Evolutionary conservation across 2,329 filamentous ascomycete genomes (phyloP).

Genomic region (Conoideocrella luteorostrata): DNA sequence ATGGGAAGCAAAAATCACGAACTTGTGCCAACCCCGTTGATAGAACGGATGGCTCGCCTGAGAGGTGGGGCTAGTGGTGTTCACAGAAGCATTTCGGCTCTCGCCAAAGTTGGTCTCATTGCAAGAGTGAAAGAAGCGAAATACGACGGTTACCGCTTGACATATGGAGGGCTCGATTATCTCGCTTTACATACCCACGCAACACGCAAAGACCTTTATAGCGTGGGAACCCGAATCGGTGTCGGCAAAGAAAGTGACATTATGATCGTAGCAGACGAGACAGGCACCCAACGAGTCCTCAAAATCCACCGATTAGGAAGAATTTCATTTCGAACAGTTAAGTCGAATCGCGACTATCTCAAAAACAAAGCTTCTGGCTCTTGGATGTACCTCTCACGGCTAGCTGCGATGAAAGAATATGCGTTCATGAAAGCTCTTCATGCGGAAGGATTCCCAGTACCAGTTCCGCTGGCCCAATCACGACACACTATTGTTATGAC

Average conservation of each 20-base stretch:
- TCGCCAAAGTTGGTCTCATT: slow-evolving; percentile 89
- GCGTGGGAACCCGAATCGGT: slow-evolving; percentile 87
- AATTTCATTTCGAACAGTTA: slow-evolving; percentile 95
- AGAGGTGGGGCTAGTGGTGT: slow-evolving; percentile 73
- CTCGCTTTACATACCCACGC: slow-evolving; percentile 89
- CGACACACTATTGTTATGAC: slow-evolving; percentile 96
- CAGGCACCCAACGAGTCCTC: slow-evolving; percentile 71
- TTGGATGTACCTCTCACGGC: slow-evolving; percentile 96
- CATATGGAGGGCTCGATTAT: slow-evolving; percentile 95
- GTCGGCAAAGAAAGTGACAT: slow-evolving; percentile 98
- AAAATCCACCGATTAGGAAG: slow-evolving; percentile 95
- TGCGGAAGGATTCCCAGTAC: slow-evolving; percentile 82
- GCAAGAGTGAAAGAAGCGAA: slow-evolving; percentile 90
- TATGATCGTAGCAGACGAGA: slow-evolving; percentile 79
- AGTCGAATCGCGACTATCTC: slow-evolving; percentile 92
- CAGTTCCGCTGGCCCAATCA: slow-evolving; percentile 80
- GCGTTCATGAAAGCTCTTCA: slow-evolving; percentile 86
- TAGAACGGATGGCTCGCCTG: slow-evolving; percentile 75
- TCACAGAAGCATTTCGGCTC: slow-evolving; percentile 77
- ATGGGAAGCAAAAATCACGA: slow-evolving; percentile 95
- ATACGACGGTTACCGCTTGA: slow-evolving; percentile 95
- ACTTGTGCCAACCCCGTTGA: slow-evolving; percentile 84
- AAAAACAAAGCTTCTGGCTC: slow-evolving; percentile 71
- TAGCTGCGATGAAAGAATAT: slow-evolving; percentile 90
- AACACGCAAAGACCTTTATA: slow-evolving; percentile 74